Percentiles rank a stretch among this genome's conserved stretches.
Conservation (phyloP, 2,329 filamentous ascomycete genomes). For the Thelonectria blattea region DNA sequence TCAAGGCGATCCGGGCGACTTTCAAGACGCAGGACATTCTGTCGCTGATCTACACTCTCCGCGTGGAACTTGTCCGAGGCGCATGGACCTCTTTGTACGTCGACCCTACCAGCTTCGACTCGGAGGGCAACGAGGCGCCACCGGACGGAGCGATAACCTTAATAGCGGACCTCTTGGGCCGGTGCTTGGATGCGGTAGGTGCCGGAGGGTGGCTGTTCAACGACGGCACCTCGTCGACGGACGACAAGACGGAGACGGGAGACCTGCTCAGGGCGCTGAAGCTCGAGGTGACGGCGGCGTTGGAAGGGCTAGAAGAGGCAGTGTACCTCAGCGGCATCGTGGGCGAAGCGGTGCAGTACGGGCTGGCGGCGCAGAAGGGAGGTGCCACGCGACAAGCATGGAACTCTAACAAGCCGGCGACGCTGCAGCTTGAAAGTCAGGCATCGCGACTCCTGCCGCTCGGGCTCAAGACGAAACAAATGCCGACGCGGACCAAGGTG, state of each 20-base stretch:
- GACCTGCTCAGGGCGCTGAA: conserved; percentile 71
- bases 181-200: conserved; percentile 77
- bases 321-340: conserved; percentile 68
- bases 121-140: conserved; percentile 50
- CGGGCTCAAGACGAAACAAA: conserved; percentile 68
- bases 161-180: conserved; percentile 73
- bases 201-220: conserved; percentile 76
- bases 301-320: conserved; percentile 75
- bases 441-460: conserved; percentile 68
- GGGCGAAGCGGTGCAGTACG: conserved; percentile 70
- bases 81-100: conserved; percentile 78
- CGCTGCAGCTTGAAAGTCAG: conserved; percentile 48
- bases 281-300: conserved; percentile 71
- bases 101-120: conserved; percentile 59
- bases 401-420: conserved; percentile 52
- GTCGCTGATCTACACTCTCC: conserved; percentile 73
- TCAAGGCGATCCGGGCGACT: conserved; percentile 66
- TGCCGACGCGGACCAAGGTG: conserved; percentile 62
- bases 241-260: conserved; percentile 58
- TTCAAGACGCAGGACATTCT: conserved; percentile 72
- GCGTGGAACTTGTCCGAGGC: conserved; percentile 74
- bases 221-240: conserved; percentile 57
- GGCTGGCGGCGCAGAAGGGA: conserved; percentile 47
- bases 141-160: conserved; percentile 73
- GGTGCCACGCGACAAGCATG: conserved; percentile 36